Evolutionary conservation across 495 filamentous ascomycete species (phyloP).

Genomic region (Rhizodiscina lignyota): DNA sequence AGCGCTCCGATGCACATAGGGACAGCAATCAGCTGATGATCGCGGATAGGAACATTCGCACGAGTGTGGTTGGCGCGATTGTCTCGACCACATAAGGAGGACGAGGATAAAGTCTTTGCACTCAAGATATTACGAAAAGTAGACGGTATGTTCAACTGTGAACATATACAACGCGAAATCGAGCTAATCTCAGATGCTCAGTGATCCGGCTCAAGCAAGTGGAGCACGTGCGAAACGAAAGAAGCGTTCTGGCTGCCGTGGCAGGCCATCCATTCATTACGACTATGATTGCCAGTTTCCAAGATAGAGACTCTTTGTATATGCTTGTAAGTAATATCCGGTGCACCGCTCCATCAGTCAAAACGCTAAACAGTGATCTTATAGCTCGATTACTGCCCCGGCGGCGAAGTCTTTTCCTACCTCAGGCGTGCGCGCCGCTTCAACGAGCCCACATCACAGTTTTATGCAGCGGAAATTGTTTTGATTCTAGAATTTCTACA

Average conservation of each 20-base stretch:
- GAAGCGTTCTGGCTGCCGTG: slow-evolving; percentile 70
- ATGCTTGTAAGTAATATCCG: slow-evolving; percentile 52
- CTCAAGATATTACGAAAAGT: slow-evolving; percentile 87
- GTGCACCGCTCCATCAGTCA: neutral
- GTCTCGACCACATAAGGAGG: slow-evolving; percentile 12
- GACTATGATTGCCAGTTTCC: slow-evolving; percentile 75
- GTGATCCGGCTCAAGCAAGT: slow-evolving; percentile 95
- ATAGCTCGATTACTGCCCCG: slow-evolving; percentile 77
- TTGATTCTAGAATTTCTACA: slow-evolving; percentile 87
- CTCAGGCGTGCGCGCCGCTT: slow-evolving; percentile 74
- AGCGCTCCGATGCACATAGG: no score
- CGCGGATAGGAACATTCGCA: slow-evolving; percentile 94
- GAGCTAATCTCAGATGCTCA: no score
- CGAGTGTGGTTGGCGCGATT: slow-evolving; percentile 76
- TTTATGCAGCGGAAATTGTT: slow-evolving; percentile 93
- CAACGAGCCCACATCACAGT: slow-evolving; percentile 66
- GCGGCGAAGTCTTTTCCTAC: slow-evolving; percentile 92
- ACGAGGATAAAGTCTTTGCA: slow-evolving; percentile 61
- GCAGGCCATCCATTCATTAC: slow-evolving; percentile 93
- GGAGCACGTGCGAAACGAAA: slow-evolving; percentile 92
- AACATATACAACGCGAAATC: no score
- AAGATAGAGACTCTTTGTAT: slow-evolving; percentile 75
- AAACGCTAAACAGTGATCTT: slow-evolving; percentile 4
- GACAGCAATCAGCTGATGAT: no score
- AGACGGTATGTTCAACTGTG: slow-evolving; percentile 51